Conservation (phyloP, 2,329 filamentous ascomycete species). For the Penicillium sp. region DNA sequence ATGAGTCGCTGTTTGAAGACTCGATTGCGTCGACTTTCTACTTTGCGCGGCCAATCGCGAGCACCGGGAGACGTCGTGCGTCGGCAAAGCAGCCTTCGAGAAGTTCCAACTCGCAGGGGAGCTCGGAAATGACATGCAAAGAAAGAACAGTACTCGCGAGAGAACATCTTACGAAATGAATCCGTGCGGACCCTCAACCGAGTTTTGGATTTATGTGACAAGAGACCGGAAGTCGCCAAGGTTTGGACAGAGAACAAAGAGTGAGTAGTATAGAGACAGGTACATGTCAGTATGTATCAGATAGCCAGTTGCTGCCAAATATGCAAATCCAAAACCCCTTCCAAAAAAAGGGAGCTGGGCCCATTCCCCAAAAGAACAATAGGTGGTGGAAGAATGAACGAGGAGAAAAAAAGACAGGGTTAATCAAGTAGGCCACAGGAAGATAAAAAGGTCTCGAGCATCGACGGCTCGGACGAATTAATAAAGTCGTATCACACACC, state of each 20-base stretch:
- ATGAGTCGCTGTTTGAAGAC: neutral
- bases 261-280: slow-evolving; percentile 14
- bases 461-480: slow-evolving; percentile 21
- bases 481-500: slow-evolving; percentile 28
- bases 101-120: neutral
- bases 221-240: neutral
- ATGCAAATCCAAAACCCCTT: slow-evolving; percentile 30
- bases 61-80: neutral
- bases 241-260: slow-evolving; percentile 19
- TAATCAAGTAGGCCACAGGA: slow-evolving; percentile 4
- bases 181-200: neutral
- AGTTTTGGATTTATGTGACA: neutral
- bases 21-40: neutral
- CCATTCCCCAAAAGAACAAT: slow-evolving; percentile 15
- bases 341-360: slow-evolving; percentile 19
- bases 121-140: neutral
- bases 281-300: slow-evolving; percentile 33
- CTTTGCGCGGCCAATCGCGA: neutral
- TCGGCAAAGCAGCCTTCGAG: neutral
- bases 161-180: neutral
- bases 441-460: slow-evolving; percentile 18
- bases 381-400: slow-evolving; percentile 6
- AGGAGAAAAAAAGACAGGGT: slow-evolving; percentile 4
- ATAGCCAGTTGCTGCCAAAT: slow-evolving; percentile 31
- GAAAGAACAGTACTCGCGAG: neutral